Evolutionary conservation across 306 rosid genomes (phyloP), one percentile per base, ranked within the genome.

Genomic region (Cucurbita pepo): DNA sequence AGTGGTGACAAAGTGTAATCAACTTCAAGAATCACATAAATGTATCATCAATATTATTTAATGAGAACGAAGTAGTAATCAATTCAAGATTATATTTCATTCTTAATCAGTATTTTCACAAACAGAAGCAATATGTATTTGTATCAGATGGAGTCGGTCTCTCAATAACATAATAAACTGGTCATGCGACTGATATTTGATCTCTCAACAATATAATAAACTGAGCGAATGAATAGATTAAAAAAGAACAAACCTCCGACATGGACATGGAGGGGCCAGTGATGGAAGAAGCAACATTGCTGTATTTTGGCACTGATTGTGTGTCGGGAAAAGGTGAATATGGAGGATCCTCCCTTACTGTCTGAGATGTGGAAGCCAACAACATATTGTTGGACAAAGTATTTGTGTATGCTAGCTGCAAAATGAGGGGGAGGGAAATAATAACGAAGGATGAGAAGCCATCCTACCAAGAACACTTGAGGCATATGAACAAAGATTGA

Each of bases 311-410:
- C 92, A 89, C 74, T 40, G 96, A 81, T 79, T 91, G 99, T 58
- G 91, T 75, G 36, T 81, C 81, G 38, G 95, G 96, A 81, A 95
- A 95, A 70, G 99, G 95, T 47, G 97, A 89, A 80, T 95, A 95
- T 13, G 92, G 86, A 76, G 85, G 84, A 73, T 95, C 97, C 55
- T 95, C 99, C 84, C 99, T 89, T 30, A 71, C 88, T 38, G 87
- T 84, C 83, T 89, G 99, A 83, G 77, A 90, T 0, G 80, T 88
- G 6, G 95, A 89, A 74, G 91, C 88, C 90, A 95, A 80, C 78
- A 91, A 77, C 74, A 69, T 51, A 75, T 90, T 83, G 85, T 85
- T 85, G 54, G 99, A 96, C 80, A 95, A 82, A 63, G 92, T 89
- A 84, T 85, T 91, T 52, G 99, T 82, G 73, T 94, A 89, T 37